These are phyloP conservation scores for Cryptococcus sp. DNA, from an alignment of 1,284 basidiomycete genomes.

Conservation along the genomic window DNA sequence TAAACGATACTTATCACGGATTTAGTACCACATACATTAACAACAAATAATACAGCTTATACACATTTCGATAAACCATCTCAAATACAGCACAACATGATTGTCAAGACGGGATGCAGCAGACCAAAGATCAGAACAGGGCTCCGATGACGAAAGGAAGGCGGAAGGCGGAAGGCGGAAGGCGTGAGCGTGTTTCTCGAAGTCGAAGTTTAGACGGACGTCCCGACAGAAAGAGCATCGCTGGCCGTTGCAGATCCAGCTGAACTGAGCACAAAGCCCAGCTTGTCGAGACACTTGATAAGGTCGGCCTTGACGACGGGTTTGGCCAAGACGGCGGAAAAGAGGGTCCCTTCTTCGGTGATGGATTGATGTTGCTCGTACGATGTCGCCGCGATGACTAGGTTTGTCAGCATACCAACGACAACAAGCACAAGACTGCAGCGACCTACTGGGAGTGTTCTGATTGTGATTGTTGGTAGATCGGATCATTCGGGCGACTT, in stretches of 20 bases:
- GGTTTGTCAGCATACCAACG: neutral
- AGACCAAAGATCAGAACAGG: no score
- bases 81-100: no score
- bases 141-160: no score
- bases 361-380: conserved; percentile 52
- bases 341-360: conserved; percentile 74
- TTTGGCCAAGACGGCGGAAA: conserved; percentile 78
- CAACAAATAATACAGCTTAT: no score
- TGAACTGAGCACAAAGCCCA: conserved; percentile 59
- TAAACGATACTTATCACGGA: no score
- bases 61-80: no score
- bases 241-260: neutral
- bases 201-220: neutral
- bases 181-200: no score
- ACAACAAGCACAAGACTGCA: neutral
- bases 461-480: conserved; percentile 47
- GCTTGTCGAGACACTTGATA: conserved; percentile 65
- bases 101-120: no score
- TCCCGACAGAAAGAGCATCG: conserved; percentile 1
- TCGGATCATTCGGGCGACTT: conserved; percentile 47
- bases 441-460: conserved; percentile 43
- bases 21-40: no score
- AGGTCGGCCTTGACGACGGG: conserved; percentile 82
- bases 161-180: no score
- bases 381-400: conserved; percentile 54